Conservation (phyloP, 257 asterid species). For the Datura wrightii region DNA sequence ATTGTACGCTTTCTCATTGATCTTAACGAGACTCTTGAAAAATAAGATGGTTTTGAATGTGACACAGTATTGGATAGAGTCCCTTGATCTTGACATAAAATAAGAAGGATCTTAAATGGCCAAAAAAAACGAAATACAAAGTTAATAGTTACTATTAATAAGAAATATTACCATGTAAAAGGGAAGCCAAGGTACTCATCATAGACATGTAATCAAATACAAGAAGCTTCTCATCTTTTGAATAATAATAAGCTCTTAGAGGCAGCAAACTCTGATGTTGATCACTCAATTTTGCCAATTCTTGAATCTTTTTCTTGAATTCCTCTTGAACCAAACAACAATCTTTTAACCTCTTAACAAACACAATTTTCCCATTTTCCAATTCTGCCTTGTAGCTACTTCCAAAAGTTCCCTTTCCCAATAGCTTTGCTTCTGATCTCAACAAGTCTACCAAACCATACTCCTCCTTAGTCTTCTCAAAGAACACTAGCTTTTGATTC, state of each 20-base stretch:
- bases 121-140: background rate
- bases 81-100: background rate
- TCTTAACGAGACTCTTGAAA: background rate
- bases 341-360: slow-evolving; percentile 41
- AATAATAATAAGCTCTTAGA: slow-evolving; percentile 39
- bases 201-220: slow-evolving; percentile 39
- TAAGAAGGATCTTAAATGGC: background rate
- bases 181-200: slow-evolving; percentile 36
- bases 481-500: background rate
- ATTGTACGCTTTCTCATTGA: background rate
- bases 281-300: slow-evolving; percentile 36
- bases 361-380: slow-evolving; percentile 11
- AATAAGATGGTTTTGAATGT: background rate
- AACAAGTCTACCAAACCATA: slow-evolving; percentile 38
- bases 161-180: slow-evolving; percentile 40
- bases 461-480: background rate
- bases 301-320: slow-evolving; percentile 38
- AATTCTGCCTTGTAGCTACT: slow-evolving; percentile 23
- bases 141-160: too few relatives aligned
- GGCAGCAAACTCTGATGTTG: slow-evolving; percentile 39
- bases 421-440: slow-evolving; percentile 32
- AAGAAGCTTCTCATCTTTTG: slow-evolving; percentile 39
- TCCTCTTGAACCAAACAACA: background rate
- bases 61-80: background rate
- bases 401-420: slow-evolving; percentile 44